phyloP scores from a whole-genome alignment of 805 yeast species.

The Ogataea henricii region DNA sequence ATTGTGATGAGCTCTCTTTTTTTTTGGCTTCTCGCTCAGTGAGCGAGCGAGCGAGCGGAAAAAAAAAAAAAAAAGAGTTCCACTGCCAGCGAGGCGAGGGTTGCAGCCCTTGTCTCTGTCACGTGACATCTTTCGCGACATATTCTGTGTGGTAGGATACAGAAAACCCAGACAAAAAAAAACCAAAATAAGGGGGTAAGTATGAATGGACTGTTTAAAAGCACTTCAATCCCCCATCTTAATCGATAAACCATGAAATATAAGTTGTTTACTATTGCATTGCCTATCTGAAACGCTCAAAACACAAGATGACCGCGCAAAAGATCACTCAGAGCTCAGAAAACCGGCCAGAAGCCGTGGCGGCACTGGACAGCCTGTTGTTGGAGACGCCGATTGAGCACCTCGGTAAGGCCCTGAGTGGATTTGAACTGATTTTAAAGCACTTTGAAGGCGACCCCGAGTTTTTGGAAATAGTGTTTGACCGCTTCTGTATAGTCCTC shows the following conservation, averaged over 20 bases:
- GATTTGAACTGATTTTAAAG: conserved; percentile 12
- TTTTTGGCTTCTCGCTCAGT: background rate
- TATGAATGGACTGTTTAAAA: conserved; percentile 5
- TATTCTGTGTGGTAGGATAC: conserved; percentile 5
- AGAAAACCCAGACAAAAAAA: conserved; percentile 3
- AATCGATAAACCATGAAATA: background rate
- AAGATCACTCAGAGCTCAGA: background rate
- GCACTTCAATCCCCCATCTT: background rate
- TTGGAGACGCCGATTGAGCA: conserved; percentile 14
- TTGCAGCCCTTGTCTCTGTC: conserved; percentile 2
- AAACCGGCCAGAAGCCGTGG: conserved; percentile 1
- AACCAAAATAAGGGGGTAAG: background rate
- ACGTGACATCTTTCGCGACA: conserved; percentile 11
- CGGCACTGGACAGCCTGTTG: conserved; percentile 13
- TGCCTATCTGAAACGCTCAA: background rate
- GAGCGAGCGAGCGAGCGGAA: background rate
- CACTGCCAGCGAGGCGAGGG: conserved; percentile 7
- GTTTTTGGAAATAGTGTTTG: conserved; percentile 14
- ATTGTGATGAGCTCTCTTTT: conserved; percentile 2
- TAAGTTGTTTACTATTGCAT: background rate
- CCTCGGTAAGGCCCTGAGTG: conserved; percentile 8
- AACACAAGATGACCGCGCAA: background rate
- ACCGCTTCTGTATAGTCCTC: conserved; percentile 14
- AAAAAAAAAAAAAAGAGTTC: conserved; percentile 2
- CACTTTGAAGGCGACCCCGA: conserved; percentile 15